Evolutionary conservation across 139 green algal species (phyloP).

Genomic region (Coccomyxa sp.): DNA sequence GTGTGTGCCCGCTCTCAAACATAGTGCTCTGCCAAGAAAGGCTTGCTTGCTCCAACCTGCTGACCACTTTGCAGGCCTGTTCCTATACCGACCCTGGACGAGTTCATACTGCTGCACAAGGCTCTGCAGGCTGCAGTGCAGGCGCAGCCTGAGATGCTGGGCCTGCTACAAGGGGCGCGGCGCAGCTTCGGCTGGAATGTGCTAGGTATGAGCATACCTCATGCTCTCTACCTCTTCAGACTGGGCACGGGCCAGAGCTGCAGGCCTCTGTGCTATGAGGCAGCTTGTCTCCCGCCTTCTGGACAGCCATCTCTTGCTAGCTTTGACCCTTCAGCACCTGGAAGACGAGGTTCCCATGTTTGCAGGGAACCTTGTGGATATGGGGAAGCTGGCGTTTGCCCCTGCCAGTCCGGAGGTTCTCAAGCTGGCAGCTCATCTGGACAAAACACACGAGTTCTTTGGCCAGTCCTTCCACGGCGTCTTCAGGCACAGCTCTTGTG

Average conservation of each 20-base stretch:
- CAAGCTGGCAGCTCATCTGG: conserved; percentile 3
- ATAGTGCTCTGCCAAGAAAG: too few relatives aligned
- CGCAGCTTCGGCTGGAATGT: conserved; percentile 8
- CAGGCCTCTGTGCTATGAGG: too few relatives aligned
- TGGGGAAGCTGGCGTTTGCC: conserved; percentile 27
- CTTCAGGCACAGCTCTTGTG: background rate
- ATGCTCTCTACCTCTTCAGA: background rate
- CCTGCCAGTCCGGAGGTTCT: conserved; percentile 25
- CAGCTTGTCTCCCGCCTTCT: too few relatives aligned
- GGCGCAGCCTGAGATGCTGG: background rate
- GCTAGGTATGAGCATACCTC: conserved; percentile 3
- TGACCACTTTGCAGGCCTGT: conserved; percentile 13
- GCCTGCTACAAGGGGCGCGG: background rate
- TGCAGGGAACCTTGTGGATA: conserved; percentile 16
- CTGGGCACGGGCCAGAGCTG: too few relatives aligned
- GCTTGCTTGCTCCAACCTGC: too few relatives aligned
- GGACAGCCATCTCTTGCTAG: too few relatives aligned
- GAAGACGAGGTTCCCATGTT: too few relatives aligned
- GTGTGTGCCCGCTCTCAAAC: too few relatives aligned
- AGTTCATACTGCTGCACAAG: conserved; percentile 19
- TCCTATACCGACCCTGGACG: conserved; percentile 16
- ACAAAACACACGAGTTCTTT: background rate
- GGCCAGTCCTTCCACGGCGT: background rate
- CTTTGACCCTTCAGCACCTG: too few relatives aligned
- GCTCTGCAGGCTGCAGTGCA: background rate